A percentile compares a stretch with the other conserved stretches of the same genome.
These are phyloP conservation scores for Eucalyptus cloeziana DNA, from an alignment of 345 rosid genomes.

Conservation along the genomic window DNA sequence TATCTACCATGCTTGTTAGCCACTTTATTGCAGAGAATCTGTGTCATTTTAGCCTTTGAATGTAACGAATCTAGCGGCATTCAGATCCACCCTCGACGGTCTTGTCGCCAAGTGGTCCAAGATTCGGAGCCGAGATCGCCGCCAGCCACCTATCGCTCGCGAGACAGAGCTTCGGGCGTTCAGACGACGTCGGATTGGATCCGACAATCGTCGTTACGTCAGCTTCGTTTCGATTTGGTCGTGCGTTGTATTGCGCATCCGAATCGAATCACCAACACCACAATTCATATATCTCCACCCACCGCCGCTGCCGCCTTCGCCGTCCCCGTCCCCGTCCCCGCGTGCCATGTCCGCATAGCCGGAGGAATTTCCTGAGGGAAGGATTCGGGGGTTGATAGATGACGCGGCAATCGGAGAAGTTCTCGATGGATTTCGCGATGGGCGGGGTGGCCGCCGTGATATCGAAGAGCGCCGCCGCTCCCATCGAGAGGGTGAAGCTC, in stretches of 20 bases:
- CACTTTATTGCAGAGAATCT: not conserved
- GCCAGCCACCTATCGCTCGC: not conserved
- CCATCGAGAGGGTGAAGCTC: constrained; percentile 93
- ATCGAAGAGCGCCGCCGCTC: constrained; percentile 77
- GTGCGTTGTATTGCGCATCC: not conserved
- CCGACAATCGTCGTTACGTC: not conserved
- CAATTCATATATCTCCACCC: not conserved
- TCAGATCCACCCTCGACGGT: not conserved
- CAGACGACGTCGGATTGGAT: not conserved
- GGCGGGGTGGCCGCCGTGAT: constrained; percentile 71
- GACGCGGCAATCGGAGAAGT: constrained; percentile 37
- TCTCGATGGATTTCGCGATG: constrained; percentile 70
- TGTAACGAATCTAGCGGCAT: not conserved
- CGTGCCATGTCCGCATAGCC: not conserved
- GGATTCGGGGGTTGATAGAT: not conserved
- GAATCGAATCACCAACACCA: not conserved
- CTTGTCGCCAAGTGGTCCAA: not conserved
- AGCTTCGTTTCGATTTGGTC: not conserved
- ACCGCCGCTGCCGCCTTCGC: not conserved
- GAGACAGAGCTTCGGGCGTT: not conserved
- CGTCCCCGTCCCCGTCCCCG: not conserved
- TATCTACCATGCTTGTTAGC: not conserved
- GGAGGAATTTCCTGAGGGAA: not conserved
- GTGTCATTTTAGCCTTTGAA: not conserved
- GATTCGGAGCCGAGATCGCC: not conserved